Base-by-base conservation (phyloP, 108 stramenopile species). In the Seminavis robusta region DNA sequence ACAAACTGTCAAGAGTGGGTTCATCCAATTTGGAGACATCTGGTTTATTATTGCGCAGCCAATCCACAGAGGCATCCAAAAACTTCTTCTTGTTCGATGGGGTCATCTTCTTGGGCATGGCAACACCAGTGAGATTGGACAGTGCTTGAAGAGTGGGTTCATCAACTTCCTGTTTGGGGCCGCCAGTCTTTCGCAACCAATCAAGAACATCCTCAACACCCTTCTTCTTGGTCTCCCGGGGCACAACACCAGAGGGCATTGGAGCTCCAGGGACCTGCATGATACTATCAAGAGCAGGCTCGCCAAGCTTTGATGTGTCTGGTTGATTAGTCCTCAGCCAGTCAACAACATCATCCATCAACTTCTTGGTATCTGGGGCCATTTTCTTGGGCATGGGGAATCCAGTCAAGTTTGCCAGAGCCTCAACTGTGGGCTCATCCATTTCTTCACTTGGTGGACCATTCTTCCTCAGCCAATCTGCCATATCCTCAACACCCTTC, bases 131-230 rank as follows among this genome's bases (percentile, higher is more conserved):
- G 11, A 52, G 23, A 25, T 33, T 52, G 5, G 52, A 34, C 8
- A 52, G 33, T 34, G 52, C 52, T 6, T 16, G 15, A 10, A 52
- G 33, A 17, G n/a, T 25, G 11, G 52, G 52, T 25, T 33, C 33
- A 7, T 52, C 30, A 4, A 52, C 28, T 16, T 43, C 42, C 42
- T 29, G 4, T 9, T 3, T 59, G 1, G 57, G 57, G 1, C 39
- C 59, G 21, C 50, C 10, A 13, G 13, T 54, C 30, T 28, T 49
- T 19, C 74, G 44, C 24, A 69, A 42, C 67, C 67, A 75, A 50
- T 67, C 47, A n/a, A 75, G 31, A 37, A 52, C 56, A 34, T 36
- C 43, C n/a, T 76, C 74, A 26, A 68, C n/a, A 31, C 45, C 31
- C 16, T 17, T 17, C 5, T 45, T 27, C 16, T 45, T 45, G 2